Evolutionary conservation across 306 rosid species (phyloP).

Genomic region (Dryas drummondii): DNA sequence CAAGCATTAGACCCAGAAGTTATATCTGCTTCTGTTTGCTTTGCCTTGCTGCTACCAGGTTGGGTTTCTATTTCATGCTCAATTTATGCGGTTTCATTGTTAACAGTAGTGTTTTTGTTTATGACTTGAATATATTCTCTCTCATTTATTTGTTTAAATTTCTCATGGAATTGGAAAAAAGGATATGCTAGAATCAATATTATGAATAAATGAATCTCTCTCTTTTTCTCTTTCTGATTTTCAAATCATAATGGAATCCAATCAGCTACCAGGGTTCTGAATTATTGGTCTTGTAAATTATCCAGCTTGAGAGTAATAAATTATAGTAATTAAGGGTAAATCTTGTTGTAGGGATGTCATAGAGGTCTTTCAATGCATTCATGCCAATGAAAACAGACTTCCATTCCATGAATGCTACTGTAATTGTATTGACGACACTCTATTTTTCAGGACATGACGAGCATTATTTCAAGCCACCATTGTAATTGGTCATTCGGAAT

Average conservation of each 20-base stretch:
- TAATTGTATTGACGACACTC: background rate
- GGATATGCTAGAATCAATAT: background rate
- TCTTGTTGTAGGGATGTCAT: background rate
- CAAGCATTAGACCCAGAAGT: conserved; percentile 7
- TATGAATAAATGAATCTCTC: background rate
- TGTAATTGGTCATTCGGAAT: conserved; percentile 62
- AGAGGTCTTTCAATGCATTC: background rate
- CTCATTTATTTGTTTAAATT: background rate
- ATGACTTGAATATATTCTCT: background rate
- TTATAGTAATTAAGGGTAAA: background rate
- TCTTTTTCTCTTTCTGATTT: background rate
- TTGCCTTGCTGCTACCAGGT: conserved; percentile 2
- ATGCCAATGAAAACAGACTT: background rate
- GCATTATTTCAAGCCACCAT: conserved; percentile 64
- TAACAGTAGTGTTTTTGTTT: background rate
- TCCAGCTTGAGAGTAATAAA: background rate
- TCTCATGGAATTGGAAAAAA: background rate
- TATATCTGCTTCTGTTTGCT: background rate
- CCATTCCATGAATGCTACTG: background rate
- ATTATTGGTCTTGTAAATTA: background rate
- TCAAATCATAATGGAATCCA: conserved; percentile 6
- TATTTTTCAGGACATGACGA: conserved; percentile 55
- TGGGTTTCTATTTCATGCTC: background rate
- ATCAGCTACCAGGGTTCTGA: background rate
- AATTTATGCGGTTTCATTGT: background rate